A percentile compares a stretch with the other conserved stretches of the same genome.
Evolutionary conservation across 2,329 filamentous ascomycete genomes (phyloP).

Genomic region (Exophiala spinifera): DNA sequence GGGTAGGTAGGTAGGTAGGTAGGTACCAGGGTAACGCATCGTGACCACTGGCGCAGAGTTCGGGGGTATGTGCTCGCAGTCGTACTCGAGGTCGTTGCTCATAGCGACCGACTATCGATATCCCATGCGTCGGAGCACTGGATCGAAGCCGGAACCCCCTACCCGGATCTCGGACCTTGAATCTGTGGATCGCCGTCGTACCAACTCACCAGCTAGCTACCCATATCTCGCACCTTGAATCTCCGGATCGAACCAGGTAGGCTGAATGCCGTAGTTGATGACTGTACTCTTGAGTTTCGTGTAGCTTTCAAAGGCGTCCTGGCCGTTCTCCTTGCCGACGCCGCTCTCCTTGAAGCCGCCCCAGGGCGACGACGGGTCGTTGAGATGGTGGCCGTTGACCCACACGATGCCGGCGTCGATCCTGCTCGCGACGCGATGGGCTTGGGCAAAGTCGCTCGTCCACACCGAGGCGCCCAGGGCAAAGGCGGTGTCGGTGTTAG

Average conservation of each 20-base stretch:
- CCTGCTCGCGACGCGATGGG: conserved; percentile 45
- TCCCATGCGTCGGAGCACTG: too few relatives aligned
- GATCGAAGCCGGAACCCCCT: too few relatives aligned
- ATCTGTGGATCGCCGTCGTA: too few relatives aligned
- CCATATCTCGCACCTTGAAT: conserved; percentile 59
- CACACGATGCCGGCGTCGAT: conserved; percentile 51
- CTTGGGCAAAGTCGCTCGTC: conserved; percentile 50
- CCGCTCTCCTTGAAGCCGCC: conserved; percentile 64
- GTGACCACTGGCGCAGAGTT: too few relatives aligned
- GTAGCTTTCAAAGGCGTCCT: conserved; percentile 57
- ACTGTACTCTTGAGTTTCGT: conserved; percentile 62
- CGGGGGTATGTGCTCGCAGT: too few relatives aligned
- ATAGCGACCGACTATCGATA: too few relatives aligned
- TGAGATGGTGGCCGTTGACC: conserved; percentile 62
- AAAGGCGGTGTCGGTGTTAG: conserved; percentile 49
- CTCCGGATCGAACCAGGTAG: conserved; percentile 68
- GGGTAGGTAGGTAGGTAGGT: too few relatives aligned
- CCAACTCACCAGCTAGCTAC: conserved; percentile 29
- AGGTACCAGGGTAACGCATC: too few relatives aligned
- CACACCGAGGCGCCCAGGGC: conserved; percentile 52
- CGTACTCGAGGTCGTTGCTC: too few relatives aligned
- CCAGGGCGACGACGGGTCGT: conserved; percentile 70
- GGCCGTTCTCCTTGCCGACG: conserved; percentile 69
- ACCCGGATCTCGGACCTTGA: too few relatives aligned
- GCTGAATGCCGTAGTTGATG: conserved; percentile 63